Base-by-base conservation (phyloP, 2,329 filamentous ascomycete species). In the Talaromyces amestolkiae region DNA sequence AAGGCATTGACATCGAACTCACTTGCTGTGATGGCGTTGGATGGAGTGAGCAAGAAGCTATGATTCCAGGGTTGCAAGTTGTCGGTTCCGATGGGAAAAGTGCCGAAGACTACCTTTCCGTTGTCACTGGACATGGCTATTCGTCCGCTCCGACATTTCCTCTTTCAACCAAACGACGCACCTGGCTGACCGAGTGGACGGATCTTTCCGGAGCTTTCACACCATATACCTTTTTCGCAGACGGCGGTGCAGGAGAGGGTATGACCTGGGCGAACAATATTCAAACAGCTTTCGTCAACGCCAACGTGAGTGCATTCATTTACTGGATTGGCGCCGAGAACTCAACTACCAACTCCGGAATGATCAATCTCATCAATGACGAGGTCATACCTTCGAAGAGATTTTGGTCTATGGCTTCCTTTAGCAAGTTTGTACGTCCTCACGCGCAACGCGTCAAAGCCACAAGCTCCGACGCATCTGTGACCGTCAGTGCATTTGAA, bases 191-290 rank as follows among this genome's bases (percentile, higher is more conserved):
- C 2, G 84, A 86, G 70, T 79, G 77, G 53, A 77, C 77, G 0
- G 81, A 85, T 69, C 73, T 85, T 39, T 79, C 81, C 61, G 78
- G 78, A 11, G 73, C 70, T 4, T 83, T 78, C 74, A 77, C 74
- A 5, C 79, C 81, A n/a, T 58, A 43, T 3, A 74, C 77, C 1
- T 86, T 83, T 81, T 85, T 83, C 70, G 66, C 69, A 0, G 76
- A 71, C 66, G 83, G 84, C 53, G 81, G 78, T 10, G 72, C 76
- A 0, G 80, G 80, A 43, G 85, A 87, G 67, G 85, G 84, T 7
- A 76, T 84, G 68, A 85, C 83, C 2, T 86, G 84, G 84, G 85
- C 84, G 1, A 82, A 83, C 69, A 82, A 83, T 68, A 81, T 87
- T 53, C 82, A 83, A 72, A 77, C 77, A 37, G 83, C 80, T 22